Percentiles rank a stretch among this genome's conserved stretches.
Conservation (phyloP, 371 early-diverging fungal species). For the Funneliformis caledonium region DNA sequence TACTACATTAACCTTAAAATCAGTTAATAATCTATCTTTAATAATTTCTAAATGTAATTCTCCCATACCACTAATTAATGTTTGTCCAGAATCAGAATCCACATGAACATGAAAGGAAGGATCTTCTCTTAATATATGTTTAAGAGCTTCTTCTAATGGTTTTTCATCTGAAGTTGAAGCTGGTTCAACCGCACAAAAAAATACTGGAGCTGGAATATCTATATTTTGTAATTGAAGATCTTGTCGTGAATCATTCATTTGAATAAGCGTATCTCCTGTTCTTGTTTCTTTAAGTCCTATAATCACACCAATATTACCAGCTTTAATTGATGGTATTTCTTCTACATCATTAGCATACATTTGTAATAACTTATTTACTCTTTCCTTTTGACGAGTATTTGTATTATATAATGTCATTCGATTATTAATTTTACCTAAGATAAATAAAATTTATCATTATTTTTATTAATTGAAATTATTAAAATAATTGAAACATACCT, state of each 20-base stretch:
- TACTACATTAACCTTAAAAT: constrained; percentile 78
- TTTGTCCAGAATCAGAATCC: constrained; percentile 90
- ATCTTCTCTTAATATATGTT: constrained; percentile 82
- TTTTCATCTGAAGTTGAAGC: constrained; percentile 77
- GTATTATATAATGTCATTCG: constrained; percentile 74
- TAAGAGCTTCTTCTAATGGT: constrained; percentile 76
- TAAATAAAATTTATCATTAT: neutral
- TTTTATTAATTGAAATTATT: neutral
- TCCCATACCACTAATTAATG: constrained; percentile 94
- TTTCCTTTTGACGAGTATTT: constrained; percentile 70
- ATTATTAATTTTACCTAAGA: constrained; percentile 62
- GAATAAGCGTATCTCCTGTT: constrained; percentile 92
- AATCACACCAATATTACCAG: constrained; percentile 92
- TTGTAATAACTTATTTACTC: constrained; percentile 83
- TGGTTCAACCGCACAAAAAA: constrained; percentile 86
- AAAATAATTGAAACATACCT: constrained; percentile 53
- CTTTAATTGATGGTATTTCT: constrained; percentile 73
- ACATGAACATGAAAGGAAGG: constrained; percentile 79
- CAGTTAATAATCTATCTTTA: constrained; percentile 76
- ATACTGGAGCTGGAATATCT: constrained; percentile 89
- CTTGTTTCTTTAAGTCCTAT: constrained; percentile 85
- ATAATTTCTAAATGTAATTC: constrained; percentile 95
- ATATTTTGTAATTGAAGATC: constrained; percentile 72
- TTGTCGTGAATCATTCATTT: constrained; percentile 59
- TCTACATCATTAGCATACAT: constrained; percentile 93